Evolutionary conservation across 2,329 filamentous ascomycete genomes (phyloP), one percentile per base, ranked within the genome.

Genomic region (Penicillium sp.): DNA sequence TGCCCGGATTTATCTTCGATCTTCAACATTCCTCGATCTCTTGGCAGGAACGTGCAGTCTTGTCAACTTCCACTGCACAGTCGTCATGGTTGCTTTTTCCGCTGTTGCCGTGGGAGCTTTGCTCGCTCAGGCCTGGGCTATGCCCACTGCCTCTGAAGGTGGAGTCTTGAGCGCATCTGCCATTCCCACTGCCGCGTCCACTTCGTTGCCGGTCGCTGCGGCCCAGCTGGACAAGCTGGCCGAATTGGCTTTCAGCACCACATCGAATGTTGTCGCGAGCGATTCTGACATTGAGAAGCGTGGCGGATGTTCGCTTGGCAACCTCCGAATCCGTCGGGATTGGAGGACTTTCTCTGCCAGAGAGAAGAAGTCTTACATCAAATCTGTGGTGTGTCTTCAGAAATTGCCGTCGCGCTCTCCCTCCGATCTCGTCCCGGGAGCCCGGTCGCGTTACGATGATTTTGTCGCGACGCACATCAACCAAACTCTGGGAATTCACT

Each of bases 381-480:
- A 71, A 6, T 78, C 79, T 3, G 73, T 79, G 45, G 67, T 76
- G 39, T 82, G 80, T 50, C 61, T 82, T 16, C 72, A 75, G 54
- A 60, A 60, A 4, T 67, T 69, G 57, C 74, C 77, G 1, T 58
- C 77, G 4, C 64, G 61, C 18, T 72, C 72, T 0, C 69, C 72
- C 0, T 51, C 66, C 0, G 58, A 64, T 0, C 64, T 70, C 11
- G 75, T 72, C 0, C 67, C 78, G 0, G 80, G 80, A 2, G 77
- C 75, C 3, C 72, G 69, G 53, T 75, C 71, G 56, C 79, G 52
- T n/a, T 81, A 75, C 53, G 81, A 83, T 59, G 81, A 83, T 54
- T 83, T 77, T 41, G 70, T 80, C 5, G 78, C 75, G 5, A 71
- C 74, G 0, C 81, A 83, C 55, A 75, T 83, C 53, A 76, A 79